Conservation (phyloP, 2,329 filamentous ascomycete genomes). For the Trichoderma arundinaceum region DNA sequence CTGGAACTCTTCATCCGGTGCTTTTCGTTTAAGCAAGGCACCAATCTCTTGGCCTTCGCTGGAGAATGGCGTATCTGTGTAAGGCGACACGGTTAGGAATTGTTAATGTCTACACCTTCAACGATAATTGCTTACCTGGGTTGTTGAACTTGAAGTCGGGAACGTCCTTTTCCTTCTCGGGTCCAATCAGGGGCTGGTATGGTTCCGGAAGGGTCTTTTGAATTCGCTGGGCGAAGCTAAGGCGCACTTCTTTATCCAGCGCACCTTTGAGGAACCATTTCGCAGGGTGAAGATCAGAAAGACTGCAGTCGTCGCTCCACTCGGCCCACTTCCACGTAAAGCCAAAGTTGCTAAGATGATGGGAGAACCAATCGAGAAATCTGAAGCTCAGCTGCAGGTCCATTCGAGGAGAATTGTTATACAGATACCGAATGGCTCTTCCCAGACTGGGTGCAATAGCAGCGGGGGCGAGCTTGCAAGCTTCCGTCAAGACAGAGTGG, state of each 20-base stretch:
- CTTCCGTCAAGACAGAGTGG: constrained; percentile 90
- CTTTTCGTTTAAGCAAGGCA: constrained; percentile 80
- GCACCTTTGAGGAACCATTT: constrained; percentile 93
- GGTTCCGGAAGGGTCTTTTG: constrained; percentile 87
- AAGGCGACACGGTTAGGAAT: constrained; percentile 20
- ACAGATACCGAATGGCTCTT: constrained; percentile 89
- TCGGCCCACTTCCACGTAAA: constrained; percentile 99
- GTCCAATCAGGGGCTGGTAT: constrained; percentile 80
- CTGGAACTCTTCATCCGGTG: constrained; percentile 84
- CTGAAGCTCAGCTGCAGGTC: constrained; percentile 86
- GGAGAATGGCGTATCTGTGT: constrained; percentile 77
- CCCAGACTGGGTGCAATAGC: constrained; percentile 96
- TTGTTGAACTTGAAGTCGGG: constrained; percentile 90
- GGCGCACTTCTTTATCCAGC: constrained; percentile 93
- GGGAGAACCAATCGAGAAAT: constrained; percentile 97
- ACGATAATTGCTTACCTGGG: constrained; percentile 61
- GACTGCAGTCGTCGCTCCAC: constrained; percentile 85
- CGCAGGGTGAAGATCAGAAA: constrained; percentile 79
- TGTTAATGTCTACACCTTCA: not conserved
- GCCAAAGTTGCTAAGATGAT: constrained; percentile 97
- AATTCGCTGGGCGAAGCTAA: constrained; percentile 95
- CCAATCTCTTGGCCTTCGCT: constrained; percentile 84
- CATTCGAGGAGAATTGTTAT: constrained; percentile 79
- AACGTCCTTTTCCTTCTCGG: constrained; percentile 92
- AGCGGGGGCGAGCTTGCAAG: constrained; percentile 92